These are phyloP conservation scores for Conticribra weissflogii DNA, from an alignment of 108 stramenopile species.

Conservation along the genomic window DNA sequence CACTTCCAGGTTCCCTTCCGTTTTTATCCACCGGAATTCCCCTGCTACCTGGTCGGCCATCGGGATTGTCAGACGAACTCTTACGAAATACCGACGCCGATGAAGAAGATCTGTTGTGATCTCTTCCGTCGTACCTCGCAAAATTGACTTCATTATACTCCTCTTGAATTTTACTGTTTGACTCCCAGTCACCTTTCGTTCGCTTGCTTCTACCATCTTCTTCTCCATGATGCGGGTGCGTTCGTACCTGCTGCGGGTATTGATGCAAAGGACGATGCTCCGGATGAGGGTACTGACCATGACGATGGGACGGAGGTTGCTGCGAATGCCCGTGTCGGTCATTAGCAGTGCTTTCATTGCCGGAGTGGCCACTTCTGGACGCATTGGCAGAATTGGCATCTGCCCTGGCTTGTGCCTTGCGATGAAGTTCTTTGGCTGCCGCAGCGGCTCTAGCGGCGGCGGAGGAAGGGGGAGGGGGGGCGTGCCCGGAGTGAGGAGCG, in stretches of 20 bases:
- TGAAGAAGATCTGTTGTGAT: not conserved
- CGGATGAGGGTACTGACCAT: not conserved
- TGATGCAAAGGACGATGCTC: conserved; percentile 4
- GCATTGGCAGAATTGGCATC: conserved; percentile 2
- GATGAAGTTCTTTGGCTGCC: conserved; percentile 46
- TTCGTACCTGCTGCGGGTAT: not conserved
- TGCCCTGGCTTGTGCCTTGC: conserved; percentile 36
- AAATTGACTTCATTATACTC: not conserved
- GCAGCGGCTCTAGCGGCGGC: conserved; percentile 50
- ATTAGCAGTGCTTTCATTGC: too few relatives aligned
- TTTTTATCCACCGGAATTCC: not conserved
- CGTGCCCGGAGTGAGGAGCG: too few relatives aligned
- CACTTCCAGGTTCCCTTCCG: conserved; percentile 1
- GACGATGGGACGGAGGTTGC: conserved; percentile 1
- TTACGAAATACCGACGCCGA: conserved; percentile 17
- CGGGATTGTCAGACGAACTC: not conserved
- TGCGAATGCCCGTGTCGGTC: conserved; percentile 23
- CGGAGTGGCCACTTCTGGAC: too few relatives aligned
- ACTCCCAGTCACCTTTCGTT: not conserved
- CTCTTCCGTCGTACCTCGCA: not conserved
- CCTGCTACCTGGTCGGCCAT: not conserved
- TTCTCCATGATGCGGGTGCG: not conserved
- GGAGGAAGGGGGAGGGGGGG: conserved; percentile 26
- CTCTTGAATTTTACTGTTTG: not conserved
- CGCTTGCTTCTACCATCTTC: not conserved